These are phyloP conservation scores for Phytophthora idaei DNA, from an alignment of 352 stramenopile species.

Conservation along the genomic window DNA sequence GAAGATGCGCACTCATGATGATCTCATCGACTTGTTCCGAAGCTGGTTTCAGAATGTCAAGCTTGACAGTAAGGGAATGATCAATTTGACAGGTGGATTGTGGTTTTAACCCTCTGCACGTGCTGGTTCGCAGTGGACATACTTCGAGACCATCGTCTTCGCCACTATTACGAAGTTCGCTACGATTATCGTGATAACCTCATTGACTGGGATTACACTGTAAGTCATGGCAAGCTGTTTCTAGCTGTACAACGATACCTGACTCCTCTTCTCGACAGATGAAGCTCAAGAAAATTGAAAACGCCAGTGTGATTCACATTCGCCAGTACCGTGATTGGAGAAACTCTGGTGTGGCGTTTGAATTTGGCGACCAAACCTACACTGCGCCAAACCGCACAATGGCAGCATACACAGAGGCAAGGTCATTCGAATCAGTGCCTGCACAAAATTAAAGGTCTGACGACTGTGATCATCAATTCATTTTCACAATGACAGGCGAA, in stretches of 20 bases:
- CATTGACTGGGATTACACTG: constrained; percentile 96
- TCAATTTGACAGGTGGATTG: not conserved
- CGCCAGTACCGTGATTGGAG: constrained; percentile 93
- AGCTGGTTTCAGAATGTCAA: constrained; percentile 73
- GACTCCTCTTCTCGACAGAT: constrained; percentile 47
- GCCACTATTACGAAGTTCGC: constrained; percentile 91
- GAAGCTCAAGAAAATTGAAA: constrained; percentile 81
- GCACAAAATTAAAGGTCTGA: not conserved
- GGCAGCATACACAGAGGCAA: constrained; percentile 86
- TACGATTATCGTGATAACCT: constrained; percentile 94
- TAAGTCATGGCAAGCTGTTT: constrained; percentile 19
- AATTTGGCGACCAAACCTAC: constrained; percentile 95
- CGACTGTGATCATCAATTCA: not conserved
- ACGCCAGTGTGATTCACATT: constrained; percentile 93
- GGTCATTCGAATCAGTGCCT: not conserved
- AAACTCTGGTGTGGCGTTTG: constrained; percentile 92
- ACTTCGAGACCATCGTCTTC: constrained; percentile 88
- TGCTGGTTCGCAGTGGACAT: constrained; percentile 49
- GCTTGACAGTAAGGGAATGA: constrained; percentile 70
- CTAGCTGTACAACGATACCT: not conserved
- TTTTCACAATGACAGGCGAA: constrained; percentile 40
- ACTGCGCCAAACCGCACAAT: constrained; percentile 91
- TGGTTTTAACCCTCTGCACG: not conserved
- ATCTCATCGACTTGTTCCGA: constrained; percentile 86
- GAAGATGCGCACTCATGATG: constrained; percentile 91